Base-by-base conservation (phyloP, 2,329 filamentous ascomycete species). In the Phaeosphaeria sp. region DNA sequence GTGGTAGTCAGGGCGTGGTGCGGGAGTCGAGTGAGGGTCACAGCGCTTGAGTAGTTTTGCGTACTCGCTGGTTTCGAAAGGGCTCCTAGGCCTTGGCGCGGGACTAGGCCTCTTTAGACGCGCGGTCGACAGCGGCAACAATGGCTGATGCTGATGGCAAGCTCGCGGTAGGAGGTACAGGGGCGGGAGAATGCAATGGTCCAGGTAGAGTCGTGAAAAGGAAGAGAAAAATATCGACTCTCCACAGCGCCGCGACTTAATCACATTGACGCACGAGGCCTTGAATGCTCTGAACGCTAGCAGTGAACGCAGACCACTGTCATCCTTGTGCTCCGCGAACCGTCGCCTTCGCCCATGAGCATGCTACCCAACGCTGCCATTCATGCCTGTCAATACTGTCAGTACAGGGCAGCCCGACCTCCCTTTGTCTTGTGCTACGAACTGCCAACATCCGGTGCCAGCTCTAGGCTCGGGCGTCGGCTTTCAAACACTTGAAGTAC, bases 1-100 rank as follows among this genome's bases (percentile, higher is more conserved):
- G 51, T 65, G 49, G 65, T 53, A 56, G 61, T 59, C 64, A 63
- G 65, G 50, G 59, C 57, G 65, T 64, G 65, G 60, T 68, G 69
- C 62, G 64, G 64, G 62, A 67, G 30, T 36, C 30, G 30, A 36
- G 30, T 13, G 71, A 67, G 66, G 62, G 64, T 71, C 60, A 67
- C 65, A 54, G 63, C 61, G 66, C 63, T 55, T 43, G 40, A 43
- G 40, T 43, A 65, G 60, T 70, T 66, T 68, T 65, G 60, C 30
- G 30, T 36, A 36, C 30, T 36, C 30, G 30, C 30, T 36, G 30
- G 30, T 36, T 36, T 36, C 30, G 15, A 30, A 5, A 36, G 30
- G 30, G n/a, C 15, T 36, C 30, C 30, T 36, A n/a, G n/a, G 7
- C 15, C 40, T 43, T 43, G 56, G 63, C 49, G 27, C 49, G 44